Evolutionary conservation across 345 rosid species (phyloP), one percentile per base, ranked within the genome.

Genomic region (Limnanthes douglasii): DNA sequence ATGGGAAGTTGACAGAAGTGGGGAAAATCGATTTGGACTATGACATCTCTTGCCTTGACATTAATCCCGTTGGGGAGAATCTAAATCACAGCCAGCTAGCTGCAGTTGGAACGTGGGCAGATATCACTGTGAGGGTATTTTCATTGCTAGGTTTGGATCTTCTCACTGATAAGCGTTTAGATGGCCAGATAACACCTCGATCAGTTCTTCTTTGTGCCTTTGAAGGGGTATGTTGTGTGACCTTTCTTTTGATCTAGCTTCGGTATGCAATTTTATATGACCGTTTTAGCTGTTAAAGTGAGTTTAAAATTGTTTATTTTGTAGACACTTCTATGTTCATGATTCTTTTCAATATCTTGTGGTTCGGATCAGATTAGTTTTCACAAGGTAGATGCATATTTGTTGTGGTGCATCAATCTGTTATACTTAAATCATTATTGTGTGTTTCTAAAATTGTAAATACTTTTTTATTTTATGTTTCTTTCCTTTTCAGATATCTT

Each of bases 91-190:
- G 97, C 51, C 85, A 82, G 50, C 63, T 82, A 51, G 97, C 93
- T 56, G 85, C 72, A n/a, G 95, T 83, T 40, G 97, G 97, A 46
- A 88, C 79, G 97, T 88, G 97, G 97, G 83, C 93, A 4, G 90
- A 83, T 50, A 76, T 76, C 50, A 78, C 81, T 62, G 92, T 88
- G 50, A 70, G 71, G 54, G 69, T 79, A 40, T 77, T 83, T 46
- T 73, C 75, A 16, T 75, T 79, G 28, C 95, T 92, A 4, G 77
- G 72, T 45, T 64, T 88, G 64, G 79, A 68, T 66, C 78, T 79
- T 26, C 61, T 88, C 16, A 77, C 86, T 14, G 76, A 76, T 60
- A 86, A 79, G 65, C 65, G 64, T 47, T 42, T 88, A 63, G 95
- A 90, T 40, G 97, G 97, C 55, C 93, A 88, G 65, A 88, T 88